phyloP scores from a whole-genome alignment of 2,329 filamentous ascomycete genomes.

The Penicillium sumatraense region DNA sequence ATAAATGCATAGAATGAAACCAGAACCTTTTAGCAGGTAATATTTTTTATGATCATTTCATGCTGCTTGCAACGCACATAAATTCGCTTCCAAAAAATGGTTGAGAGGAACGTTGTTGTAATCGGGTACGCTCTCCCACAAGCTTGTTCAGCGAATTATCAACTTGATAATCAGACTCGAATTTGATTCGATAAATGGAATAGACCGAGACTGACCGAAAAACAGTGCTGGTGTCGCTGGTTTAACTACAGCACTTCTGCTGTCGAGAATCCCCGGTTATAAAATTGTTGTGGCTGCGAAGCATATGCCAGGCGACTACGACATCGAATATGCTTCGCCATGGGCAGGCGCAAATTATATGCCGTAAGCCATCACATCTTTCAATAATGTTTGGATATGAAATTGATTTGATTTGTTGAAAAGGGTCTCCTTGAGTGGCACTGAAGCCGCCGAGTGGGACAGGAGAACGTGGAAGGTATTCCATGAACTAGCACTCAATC shows the following conservation, averaged over 20 bases:
- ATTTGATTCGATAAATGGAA: too few relatives aligned
- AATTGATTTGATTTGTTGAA: not conserved
- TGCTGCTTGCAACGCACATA: too few relatives aligned
- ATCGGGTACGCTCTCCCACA: too few relatives aligned
- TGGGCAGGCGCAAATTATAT: slow-evolving; percentile 83
- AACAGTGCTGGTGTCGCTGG: slow-evolving; percentile 65
- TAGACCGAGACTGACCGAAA: not conserved
- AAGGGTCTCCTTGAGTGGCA: slow-evolving; percentile 2
- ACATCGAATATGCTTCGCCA: slow-evolving; percentile 84
- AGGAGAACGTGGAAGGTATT: slow-evolving; percentile 13
- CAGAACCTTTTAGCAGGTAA: too few relatives aligned
- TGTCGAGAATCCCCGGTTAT: slow-evolving; percentile 58
- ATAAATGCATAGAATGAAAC: too few relatives aligned
- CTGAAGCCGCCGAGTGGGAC: slow-evolving; percentile 15
- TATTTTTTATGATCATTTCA: too few relatives aligned
- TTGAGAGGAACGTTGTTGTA: too few relatives aligned
- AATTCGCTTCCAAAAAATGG: too few relatives aligned
- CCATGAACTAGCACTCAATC: slow-evolving; percentile 9
- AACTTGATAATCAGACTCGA: not conserved
- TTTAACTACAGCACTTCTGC: slow-evolving; percentile 64
- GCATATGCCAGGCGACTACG: slow-evolving; percentile 89
- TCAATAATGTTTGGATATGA: not conserved
- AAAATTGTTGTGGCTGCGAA: slow-evolving; percentile 74
- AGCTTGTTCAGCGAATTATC: not conserved
- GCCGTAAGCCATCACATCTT: slow-evolving; percentile 58